Evolutionary conservation across 345 rosid genomes (phyloP).

Genomic region (Citrus medica): DNA sequence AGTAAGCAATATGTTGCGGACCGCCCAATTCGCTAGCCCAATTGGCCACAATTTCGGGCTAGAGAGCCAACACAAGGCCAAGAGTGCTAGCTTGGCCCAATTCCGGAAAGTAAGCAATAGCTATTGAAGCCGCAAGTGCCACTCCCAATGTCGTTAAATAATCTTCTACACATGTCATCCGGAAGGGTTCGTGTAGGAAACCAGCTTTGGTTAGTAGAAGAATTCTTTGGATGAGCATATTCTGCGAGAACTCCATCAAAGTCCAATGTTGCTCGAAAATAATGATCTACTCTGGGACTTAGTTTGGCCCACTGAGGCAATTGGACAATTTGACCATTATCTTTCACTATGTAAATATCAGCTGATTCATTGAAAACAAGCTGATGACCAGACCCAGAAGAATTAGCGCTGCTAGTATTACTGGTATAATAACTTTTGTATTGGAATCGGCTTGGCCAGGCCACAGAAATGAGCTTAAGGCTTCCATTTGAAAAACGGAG

Average conservation of each 20-base stretch:
- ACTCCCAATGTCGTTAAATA: background rate
- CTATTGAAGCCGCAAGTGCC: slow-evolving; percentile 32
- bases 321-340: slow-evolving; percentile 5
- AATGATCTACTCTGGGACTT: background rate
- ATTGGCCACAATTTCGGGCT: no score
- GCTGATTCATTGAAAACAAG: slow-evolving; percentile 23
- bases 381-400: slow-evolving; percentile 7
- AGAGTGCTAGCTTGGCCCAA: no score
- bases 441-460: slow-evolving; percentile 4
- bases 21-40: no score
- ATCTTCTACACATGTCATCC: slow-evolving; percentile 11
- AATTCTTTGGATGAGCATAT: slow-evolving; percentile 14
- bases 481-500: slow-evolving; percentile 21
- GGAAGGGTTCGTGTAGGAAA: background rate
- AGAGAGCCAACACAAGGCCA: no score
- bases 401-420: background rate
- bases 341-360: background rate
- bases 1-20: no score
- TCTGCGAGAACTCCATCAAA: slow-evolving; percentile 24
- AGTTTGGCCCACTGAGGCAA: background rate
- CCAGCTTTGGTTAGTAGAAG: slow-evolving; percentile 9
- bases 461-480: slow-evolving; percentile 18
- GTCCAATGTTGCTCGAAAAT: slow-evolving; percentile 27
- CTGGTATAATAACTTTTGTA: slow-evolving; percentile 22
- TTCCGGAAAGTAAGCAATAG: slow-evolving; percentile 15